Evolutionary conservation across 1,284 basidiomycete genomes (phyloP).

Genomic region (Porodaedalea pini): DNA sequence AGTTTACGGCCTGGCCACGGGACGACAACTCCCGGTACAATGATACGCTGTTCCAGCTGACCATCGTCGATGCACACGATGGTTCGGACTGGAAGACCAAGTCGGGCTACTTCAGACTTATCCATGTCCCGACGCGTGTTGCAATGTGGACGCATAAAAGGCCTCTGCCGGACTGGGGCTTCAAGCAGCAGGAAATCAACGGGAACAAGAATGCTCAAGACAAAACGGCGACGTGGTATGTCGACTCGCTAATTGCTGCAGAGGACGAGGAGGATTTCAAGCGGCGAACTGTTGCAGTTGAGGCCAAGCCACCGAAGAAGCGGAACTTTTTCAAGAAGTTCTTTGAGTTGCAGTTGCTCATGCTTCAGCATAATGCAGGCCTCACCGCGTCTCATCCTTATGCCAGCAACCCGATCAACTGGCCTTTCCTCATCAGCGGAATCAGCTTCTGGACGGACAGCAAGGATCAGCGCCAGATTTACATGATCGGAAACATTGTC

Average conservation of each 20-base stretch:
- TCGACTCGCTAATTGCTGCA: constrained; percentile 76
- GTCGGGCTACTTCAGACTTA: constrained; percentile 83
- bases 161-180: constrained; percentile 92
- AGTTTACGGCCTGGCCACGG: constrained; percentile 88
- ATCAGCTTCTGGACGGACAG: constrained; percentile 98
- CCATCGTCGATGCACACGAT: constrained; percentile 67
- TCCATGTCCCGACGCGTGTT: constrained; percentile 89
- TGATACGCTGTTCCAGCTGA: constrained; percentile 83
- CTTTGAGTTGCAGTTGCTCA: constrained; percentile 87
- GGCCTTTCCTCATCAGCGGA: constrained; percentile 94
- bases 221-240: constrained; percentile 83
- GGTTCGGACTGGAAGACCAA: constrained; percentile 89
- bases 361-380: constrained; percentile 98
- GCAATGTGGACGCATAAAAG: constrained; percentile 90
- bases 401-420: constrained; percentile 90
- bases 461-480: constrained; percentile 86
- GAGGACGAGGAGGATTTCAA: constrained; percentile 58
- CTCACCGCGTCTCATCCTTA: constrained; percentile 95
- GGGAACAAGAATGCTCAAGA: constrained; percentile 93
- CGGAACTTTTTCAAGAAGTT: constrained; percentile 96
- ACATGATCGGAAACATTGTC: constrained; percentile 91
- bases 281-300: constrained; percentile 48
- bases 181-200: constrained; percentile 96
- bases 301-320: constrained; percentile 68
- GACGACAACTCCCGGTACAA: constrained; percentile 73